These are phyloP conservation scores for Pseudopediastrum boryanum DNA, from an alignment of 139 green algal genomes.

Conservation along the genomic window DNA sequence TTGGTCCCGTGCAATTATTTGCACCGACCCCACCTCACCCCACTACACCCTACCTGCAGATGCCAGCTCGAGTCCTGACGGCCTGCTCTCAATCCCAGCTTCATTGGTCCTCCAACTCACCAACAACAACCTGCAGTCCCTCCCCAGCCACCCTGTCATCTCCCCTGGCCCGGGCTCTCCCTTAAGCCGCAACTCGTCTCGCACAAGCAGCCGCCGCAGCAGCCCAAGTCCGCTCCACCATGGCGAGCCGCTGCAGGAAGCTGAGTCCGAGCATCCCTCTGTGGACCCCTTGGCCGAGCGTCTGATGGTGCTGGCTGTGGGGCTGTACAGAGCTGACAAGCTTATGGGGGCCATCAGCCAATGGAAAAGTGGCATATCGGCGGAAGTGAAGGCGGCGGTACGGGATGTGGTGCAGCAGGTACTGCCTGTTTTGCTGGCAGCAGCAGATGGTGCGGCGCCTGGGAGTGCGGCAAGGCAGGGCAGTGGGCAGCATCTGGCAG, in stretches of 20 bases:
- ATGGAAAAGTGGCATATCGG: conserved; percentile 40
- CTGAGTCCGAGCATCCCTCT: too few species aligned
- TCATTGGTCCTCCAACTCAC: too few species aligned
- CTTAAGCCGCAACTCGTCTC: too few species aligned
- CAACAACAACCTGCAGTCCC: too few species aligned
- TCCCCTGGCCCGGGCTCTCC: too few species aligned
- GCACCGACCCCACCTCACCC: too few species aligned
- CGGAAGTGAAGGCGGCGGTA: conserved; percentile 56
- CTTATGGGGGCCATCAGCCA: conserved; percentile 51
- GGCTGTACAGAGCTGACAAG: conserved; percentile 65
- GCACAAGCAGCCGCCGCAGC: too few species aligned
- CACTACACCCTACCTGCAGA: conserved; percentile 17
- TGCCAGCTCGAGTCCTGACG: neutral
- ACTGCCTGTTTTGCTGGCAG: conserved; percentile 55
- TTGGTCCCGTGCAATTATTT: too few species aligned
- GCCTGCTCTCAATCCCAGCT: neutral
- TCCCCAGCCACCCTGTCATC: too few species aligned
- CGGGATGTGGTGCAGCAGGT: conserved; percentile 60
- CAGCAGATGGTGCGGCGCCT: neutral
- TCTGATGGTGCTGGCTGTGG: conserved; percentile 77
- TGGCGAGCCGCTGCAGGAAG: too few species aligned
- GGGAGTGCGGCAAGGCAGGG: neutral
- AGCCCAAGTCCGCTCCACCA: too few species aligned
- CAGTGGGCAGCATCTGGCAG: conserved; percentile 6
- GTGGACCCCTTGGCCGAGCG: conserved; percentile 53